Conservation (phyloP, 257 asterid genomes). For the Fraxinus excelsior region DNA sequence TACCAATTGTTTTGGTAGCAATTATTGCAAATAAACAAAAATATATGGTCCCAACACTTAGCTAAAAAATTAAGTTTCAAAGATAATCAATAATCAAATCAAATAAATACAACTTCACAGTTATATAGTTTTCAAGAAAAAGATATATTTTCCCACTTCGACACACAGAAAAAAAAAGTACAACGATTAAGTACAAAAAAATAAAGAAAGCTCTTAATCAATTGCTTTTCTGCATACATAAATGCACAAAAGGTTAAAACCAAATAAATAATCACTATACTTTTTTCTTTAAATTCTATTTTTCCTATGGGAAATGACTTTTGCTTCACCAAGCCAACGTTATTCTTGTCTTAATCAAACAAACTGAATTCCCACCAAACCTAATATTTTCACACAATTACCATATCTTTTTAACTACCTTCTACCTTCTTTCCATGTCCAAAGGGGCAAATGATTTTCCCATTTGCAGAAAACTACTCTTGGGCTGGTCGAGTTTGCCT, state of each 20-base stretch:
- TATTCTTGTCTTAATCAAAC: constrained; percentile 13
- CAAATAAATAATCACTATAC: background rate
- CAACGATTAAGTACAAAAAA: too few species aligned
- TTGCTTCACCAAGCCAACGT: background rate
- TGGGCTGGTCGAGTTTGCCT: constrained; percentile 8
- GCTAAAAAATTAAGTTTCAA: too few species aligned
- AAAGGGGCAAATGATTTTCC: constrained; percentile 15
- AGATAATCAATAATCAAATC: too few species aligned
- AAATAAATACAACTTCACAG: too few species aligned
- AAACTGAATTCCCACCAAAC: constrained; percentile 12
- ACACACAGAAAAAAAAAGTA: too few species aligned
- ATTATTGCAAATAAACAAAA: too few species aligned
- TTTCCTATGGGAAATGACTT: too few species aligned
- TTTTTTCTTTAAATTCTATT: too few species aligned
- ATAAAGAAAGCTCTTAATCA: background rate
- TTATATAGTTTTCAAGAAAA: too few species aligned
- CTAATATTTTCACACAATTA: background rate
- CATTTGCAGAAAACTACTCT: constrained; percentile 21
- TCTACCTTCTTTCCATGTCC: constrained; percentile 33
- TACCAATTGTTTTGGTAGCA: background rate
- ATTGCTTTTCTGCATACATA: background rate
- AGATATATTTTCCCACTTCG: background rate
- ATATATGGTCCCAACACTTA: too few species aligned
- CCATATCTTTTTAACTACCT: background rate
- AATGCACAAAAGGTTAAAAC: background rate